Evolutionary conservation across 1,284 basidiomycete genomes (phyloP), one percentile per base, ranked within the genome.

Genomic region (Pseudomicrostroma phylloplanum): DNA sequence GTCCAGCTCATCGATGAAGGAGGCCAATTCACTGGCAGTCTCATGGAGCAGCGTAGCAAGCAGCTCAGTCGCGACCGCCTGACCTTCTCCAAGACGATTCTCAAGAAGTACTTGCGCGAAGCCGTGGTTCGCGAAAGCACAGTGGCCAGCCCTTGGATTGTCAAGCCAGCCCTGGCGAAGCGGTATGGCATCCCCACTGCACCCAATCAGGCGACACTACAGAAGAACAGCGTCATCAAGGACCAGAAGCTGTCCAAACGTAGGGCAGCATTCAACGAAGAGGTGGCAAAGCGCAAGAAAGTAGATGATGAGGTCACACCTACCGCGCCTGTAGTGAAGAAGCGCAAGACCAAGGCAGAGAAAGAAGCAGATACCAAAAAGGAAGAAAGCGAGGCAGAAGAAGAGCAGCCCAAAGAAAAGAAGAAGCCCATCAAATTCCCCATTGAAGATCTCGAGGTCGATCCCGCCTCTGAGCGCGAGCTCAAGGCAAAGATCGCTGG

Each of bases 21-120:
- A 17, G 39, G 58, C 26, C n/a, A 80, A 58, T 82, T 81, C 58
- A 79, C 77, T 56, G 87, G 83, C 79, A 88, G 86, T 71, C 82
- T 89, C 59, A 87, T 92, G 82, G 90, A 92, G 75, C 89, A 91
- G 4, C 86, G 86, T 64, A 89, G 88, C 66, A 83, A 84, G 61
- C 84, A 85, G 58, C 67, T 75, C 69, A 93, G 90, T 76, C 91
- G 94, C 65, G 94, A 98, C 79, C 89, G 93, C 62, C 84, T 93
- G 41, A 88, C 90, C 21, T 97, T 96, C 81, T 94, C 91, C 51
- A 96, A 96, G 79, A 92, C 92, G 15, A 94, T 97, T 71, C 85
- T 98, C 36, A 90, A 92, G 68, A 89, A 92, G 43, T 97, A 94
- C 81, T 89, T 98, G 58, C 88, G 91, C 65, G 94, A 97, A 76